A percentile compares a stretch with the other conserved stretches of the same genome.
Evolutionary conservation across 805 yeast species (phyloP).

Genomic region (Zygotorulaspora florentina): DNA sequence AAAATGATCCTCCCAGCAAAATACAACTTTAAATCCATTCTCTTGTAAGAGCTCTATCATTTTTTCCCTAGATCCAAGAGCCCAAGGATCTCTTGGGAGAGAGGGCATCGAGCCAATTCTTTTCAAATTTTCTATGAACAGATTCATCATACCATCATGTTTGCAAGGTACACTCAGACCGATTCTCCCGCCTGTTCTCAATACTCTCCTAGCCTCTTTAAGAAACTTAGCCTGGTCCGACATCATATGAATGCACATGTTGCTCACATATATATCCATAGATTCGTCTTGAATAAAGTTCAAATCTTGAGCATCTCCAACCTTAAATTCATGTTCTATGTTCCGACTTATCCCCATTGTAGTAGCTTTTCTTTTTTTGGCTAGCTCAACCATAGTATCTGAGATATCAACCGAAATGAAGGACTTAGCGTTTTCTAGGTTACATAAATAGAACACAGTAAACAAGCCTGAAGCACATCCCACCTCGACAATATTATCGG

Average conservation of each 20-base stretch:
- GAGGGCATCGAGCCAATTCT: neutral
- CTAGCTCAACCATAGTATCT: neutral
- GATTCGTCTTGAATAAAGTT: neutral
- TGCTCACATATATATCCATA: slow-evolving; percentile 2
- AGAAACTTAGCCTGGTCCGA: neutral
- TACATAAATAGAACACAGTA: neutral
- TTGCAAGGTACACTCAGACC: slow-evolving; percentile 1
- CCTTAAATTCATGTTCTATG: neutral
- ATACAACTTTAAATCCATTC: slow-evolving; percentile 1
- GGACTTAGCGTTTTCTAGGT: neutral
- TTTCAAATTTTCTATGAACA: neutral
- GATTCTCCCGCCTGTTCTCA: slow-evolving; percentile 1
- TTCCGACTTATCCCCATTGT: neutral
- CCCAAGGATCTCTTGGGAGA: neutral
- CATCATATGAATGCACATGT: neutral
- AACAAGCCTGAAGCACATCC: neutral
- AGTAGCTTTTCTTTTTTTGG: neutral
- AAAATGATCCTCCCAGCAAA: slow-evolving; percentile 3
- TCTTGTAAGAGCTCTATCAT: slow-evolving; percentile 1
- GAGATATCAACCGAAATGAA: neutral
- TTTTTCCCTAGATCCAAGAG: neutral
- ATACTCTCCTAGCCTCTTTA: slow-evolving; percentile 1
- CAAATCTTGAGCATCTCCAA: slow-evolving; percentile 1
- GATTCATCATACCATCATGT: neutral
- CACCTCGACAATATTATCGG: neutral